These are phyloP conservation scores for Candida coquimbonensis DNA, from an alignment of 805 yeast species.

Conservation along the genomic window DNA sequence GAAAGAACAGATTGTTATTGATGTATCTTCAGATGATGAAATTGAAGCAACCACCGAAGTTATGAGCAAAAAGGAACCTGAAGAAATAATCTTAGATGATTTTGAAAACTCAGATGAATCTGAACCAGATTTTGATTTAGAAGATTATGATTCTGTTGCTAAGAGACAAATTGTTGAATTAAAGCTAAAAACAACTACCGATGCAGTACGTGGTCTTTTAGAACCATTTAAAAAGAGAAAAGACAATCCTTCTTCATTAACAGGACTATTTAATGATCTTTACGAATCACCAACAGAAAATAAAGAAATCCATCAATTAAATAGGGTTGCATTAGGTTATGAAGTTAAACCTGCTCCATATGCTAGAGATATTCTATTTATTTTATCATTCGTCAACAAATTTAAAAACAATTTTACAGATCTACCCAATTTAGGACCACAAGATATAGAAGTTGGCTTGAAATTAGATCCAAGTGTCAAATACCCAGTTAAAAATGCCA, in stretches of 20 bases:
- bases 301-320: slow-evolving; percentile 1
- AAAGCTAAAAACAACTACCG: too few species aligned
- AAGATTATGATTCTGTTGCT: background rate
- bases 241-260: slow-evolving; percentile 21
- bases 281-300: slow-evolving; percentile 9
- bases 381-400: slow-evolving; percentile 17
- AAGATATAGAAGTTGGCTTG: slow-evolving; percentile 22
- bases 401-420: slow-evolving; percentile 14
- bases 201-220: background rate
- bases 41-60: background rate
- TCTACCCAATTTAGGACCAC: slow-evolving; percentile 19
- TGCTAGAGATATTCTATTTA: slow-evolving; percentile 17
- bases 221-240: slow-evolving; percentile 9
- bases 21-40: background rate
- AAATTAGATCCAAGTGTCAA: slow-evolving; percentile 7
- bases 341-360: slow-evolving; percentile 19
- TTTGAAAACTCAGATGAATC: too few species aligned
- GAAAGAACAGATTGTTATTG: too few species aligned
- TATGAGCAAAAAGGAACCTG: background rate
- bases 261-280: slow-evolving; percentile 10
- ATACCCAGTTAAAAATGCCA: slow-evolving; percentile 12
- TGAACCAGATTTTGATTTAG: background rate
- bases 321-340: slow-evolving; percentile 20
- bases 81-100: background rate
- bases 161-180: background rate